A percentile compares a stretch with the other conserved stretches of the same genome.
These are phyloP conservation scores for Sarocladiaceae sp. DNA, from an alignment of 2,329 filamentous ascomycete species.

Conservation along the genomic window DNA sequence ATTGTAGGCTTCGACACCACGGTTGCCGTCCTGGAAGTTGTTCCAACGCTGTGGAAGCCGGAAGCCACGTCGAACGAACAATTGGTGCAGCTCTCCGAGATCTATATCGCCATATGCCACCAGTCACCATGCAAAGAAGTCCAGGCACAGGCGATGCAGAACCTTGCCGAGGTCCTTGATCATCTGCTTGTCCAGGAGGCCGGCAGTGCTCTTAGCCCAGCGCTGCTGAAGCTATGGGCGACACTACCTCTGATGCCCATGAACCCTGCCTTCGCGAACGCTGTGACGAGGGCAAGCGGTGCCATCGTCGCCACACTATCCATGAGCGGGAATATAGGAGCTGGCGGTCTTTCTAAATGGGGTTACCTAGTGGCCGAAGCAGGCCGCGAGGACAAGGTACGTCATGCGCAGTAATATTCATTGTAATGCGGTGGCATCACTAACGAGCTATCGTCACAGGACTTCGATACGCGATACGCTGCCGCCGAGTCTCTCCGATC, in stretches of 20 bases:
- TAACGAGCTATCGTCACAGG: conserved; percentile 29
- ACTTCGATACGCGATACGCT: conserved; percentile 59
- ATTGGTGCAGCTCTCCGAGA: conserved; percentile 27
- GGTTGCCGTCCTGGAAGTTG: conserved; percentile 26
- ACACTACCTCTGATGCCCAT: conserved; percentile 30
- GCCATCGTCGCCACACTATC: conserved; percentile 32
- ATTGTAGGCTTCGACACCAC: conserved; percentile 28
- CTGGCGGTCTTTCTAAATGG: conserved; percentile 32
- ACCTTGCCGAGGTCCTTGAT: conserved; percentile 41
- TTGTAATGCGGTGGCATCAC: background rate
- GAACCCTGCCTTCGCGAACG: conserved; percentile 44
- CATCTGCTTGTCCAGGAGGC: conserved; percentile 22
- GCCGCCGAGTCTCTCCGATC: conserved; percentile 49
- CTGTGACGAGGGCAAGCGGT: conserved; percentile 41
- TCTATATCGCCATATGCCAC: conserved; percentile 38
- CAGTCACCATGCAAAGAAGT: conserved; percentile 34
- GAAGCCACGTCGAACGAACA: conserved; percentile 16
- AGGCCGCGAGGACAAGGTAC: conserved; percentile 41
- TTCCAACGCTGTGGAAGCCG: conserved; percentile 25
- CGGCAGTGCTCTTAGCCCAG: conserved; percentile 13
- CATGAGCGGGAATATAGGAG: conserved; percentile 13
- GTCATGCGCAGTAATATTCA: conserved; percentile 12
- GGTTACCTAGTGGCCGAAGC: conserved; percentile 43
- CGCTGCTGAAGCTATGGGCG: conserved; percentile 35
- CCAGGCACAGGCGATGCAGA: conserved; percentile 39